Evolutionary conservation across 129 eudicot species (phyloP).

Genomic region (Smallanthus sonchifolius): DNA sequence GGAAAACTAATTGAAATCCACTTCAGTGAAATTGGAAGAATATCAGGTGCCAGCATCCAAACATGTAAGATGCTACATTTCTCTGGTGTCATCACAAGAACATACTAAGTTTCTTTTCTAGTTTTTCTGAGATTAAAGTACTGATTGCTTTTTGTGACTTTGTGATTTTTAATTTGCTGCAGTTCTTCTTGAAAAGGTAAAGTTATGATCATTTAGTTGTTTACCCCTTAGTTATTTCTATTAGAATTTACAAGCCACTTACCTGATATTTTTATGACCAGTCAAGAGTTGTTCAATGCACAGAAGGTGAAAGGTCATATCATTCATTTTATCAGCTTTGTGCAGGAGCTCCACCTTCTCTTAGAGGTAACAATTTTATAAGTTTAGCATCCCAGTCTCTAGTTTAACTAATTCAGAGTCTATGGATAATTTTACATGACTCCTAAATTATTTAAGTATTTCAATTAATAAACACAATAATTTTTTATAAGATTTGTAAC

Average conservation of each 20-base stretch:
- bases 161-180: slow-evolving; percentile 19
- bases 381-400: not conserved
- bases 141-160: slow-evolving; percentile 24
- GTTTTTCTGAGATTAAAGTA: slow-evolving; percentile 7
- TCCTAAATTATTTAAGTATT: not conserved
- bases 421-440: not conserved
- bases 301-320: slow-evolving; percentile 92
- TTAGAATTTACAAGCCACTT: slow-evolving; percentile 3
- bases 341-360: slow-evolving; percentile 78
- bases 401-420: not conserved
- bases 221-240: not conserved
- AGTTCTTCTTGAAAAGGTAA: slow-evolving; percentile 30
- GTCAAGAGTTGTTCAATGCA: slow-evolving; percentile 90
- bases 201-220: slow-evolving; percentile 15
- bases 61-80: slow-evolving; percentile 64
- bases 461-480: not conserved
- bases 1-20: slow-evolving; percentile 90
- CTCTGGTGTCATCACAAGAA: not conserved
- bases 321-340: slow-evolving; percentile 93
- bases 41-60: slow-evolving; percentile 91
- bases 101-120: not conserved
- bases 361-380: slow-evolving; percentile 53
- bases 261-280: slow-evolving; percentile 34
- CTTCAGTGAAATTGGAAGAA: slow-evolving; percentile 82
- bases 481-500: not conserved